Base-by-base conservation (phyloP, 106 monocot genomes). In the Dendrobium catenatum region DNA sequence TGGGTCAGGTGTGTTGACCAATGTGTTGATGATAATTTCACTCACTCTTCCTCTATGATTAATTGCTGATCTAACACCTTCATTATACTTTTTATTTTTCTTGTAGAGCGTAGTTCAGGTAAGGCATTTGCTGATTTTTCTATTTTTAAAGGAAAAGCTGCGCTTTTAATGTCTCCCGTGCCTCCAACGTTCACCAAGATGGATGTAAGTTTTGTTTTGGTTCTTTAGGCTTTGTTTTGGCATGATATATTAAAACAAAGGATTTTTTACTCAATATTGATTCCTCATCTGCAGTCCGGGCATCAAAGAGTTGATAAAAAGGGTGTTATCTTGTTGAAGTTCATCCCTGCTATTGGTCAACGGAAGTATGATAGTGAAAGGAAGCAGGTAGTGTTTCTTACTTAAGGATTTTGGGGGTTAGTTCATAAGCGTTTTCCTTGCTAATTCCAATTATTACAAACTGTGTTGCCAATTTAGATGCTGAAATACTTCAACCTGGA, bases 71-170 rank as follows among this genome's bases (percentile, higher is more conserved):
- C 46, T 20, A 42, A 79, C 13, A 26, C 42, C 0, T 82, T 55
- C 16, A 19, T 43, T 0, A 58, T 40, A 13, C 55, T 42, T 33
- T 42, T 83, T n/a, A n/a, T 27, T 27, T 76, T 42, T 40, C 51
- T 33, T 67, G n/a, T 78, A 91, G 91, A 83, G 68, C 81, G n/a
- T 44, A 78, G 20, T 76, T 78, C 81, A 22, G 80, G 68, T 15
- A 89, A 55, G 74, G 82, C 79, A 44, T 88, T 9, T 49, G 94
- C 86, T 15, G 54, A 77, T 19, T 96, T 84, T 79, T 78, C 96
- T 6, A 76, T 96, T 51, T 96, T 82, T 83, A 96, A 96, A 84
- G 96, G 92, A 48, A 96, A 96, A 88, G 92, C 90, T 85, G 94
- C 96, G 24, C 89, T 96, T 73, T 43, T 58, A 44, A 41, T 86